These are phyloP conservation scores for Breynia disticha DNA, from an alignment of 441 rosid genomes.

Conservation along the genomic window DNA sequence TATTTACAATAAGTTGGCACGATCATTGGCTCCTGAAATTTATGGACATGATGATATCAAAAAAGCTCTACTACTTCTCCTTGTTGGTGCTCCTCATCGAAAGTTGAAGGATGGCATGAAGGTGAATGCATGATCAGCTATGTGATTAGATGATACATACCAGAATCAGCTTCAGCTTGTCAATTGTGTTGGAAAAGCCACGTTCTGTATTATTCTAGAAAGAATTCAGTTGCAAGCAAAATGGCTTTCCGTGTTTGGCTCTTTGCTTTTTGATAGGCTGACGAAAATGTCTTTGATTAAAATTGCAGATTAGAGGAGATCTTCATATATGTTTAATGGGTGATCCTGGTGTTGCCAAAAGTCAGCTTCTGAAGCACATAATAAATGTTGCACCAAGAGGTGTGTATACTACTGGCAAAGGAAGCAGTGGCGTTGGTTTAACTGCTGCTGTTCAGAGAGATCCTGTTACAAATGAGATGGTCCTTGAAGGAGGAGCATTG, in stretches of 20 bases:
- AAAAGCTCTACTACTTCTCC: constrained; percentile 92
- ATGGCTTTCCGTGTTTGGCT: not conserved
- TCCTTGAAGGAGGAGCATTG: constrained; percentile 99
- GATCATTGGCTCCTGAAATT: constrained; percentile 95
- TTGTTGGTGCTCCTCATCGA: constrained; percentile 98
- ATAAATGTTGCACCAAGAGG: constrained; percentile 97
- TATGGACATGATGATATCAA: constrained; percentile 98
- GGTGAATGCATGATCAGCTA: constrained; percentile 30
- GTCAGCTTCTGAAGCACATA: constrained; percentile 99
- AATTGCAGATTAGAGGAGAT: constrained; percentile 92
- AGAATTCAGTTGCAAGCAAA: not conserved
- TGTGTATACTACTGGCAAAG: constrained; percentile 93
- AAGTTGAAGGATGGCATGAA: constrained; percentile 98
- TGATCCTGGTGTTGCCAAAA: constrained; percentile 99
- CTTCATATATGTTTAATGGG: constrained; percentile 98
- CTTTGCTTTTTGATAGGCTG: not conserved
- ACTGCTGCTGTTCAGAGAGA: constrained; percentile 99
- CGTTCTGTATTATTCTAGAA: not conserved
- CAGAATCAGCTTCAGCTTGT: too few relatives aligned
- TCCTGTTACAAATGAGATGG: constrained; percentile 97
- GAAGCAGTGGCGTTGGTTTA: constrained; percentile 99
- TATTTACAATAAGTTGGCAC: constrained; percentile 83
- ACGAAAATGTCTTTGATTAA: constrained; percentile 5
- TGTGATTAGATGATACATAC: not conserved
- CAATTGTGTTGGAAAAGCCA: not conserved